phyloP scores from a whole-genome alignment of 129 eudicot genomes.

The Cynara cardunculus region DNA sequence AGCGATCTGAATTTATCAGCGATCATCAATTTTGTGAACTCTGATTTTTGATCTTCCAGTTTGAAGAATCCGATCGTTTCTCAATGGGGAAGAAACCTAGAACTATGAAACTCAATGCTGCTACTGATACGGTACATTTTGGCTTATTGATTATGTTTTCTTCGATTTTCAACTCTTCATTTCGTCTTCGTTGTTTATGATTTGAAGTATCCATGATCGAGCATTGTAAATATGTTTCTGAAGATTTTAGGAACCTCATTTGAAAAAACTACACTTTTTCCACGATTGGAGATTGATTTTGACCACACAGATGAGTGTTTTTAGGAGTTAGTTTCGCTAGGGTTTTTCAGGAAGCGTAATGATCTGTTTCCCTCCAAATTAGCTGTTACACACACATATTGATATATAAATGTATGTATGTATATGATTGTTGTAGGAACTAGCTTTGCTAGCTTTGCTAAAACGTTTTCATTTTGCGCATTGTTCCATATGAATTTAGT shows the following conservation, averaged over 20 bases:
- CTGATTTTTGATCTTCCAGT: background rate
- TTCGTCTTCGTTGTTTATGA: background rate
- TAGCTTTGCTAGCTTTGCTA: background rate
- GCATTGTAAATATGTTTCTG: background rate
- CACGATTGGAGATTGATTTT: background rate
- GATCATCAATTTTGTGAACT: background rate
- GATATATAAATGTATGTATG: background rate
- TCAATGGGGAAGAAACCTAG: conserved; percentile 17
- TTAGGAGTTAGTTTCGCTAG: background rate
- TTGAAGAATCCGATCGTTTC: background rate
- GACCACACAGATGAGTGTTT: background rate
- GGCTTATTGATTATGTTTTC: background rate
- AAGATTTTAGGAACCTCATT: background rate
- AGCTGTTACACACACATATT: background rate
- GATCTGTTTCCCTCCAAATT: background rate
- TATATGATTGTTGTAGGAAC: background rate
- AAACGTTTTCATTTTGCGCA: background rate
- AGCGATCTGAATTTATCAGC: background rate
- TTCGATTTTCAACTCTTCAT: background rate
- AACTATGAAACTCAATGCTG: background rate
- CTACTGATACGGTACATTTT: conserved; percentile 11
- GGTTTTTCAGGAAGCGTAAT: background rate
- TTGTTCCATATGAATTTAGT: background rate
- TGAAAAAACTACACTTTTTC: background rate
- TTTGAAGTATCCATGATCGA: background rate